Percentiles rank a stretch among this genome's conserved stretches.
These are phyloP conservation scores for Pseudogymnoascus sp. DNA, from an alignment of 2,329 filamentous ascomycete genomes.

Conservation along the genomic window DNA sequence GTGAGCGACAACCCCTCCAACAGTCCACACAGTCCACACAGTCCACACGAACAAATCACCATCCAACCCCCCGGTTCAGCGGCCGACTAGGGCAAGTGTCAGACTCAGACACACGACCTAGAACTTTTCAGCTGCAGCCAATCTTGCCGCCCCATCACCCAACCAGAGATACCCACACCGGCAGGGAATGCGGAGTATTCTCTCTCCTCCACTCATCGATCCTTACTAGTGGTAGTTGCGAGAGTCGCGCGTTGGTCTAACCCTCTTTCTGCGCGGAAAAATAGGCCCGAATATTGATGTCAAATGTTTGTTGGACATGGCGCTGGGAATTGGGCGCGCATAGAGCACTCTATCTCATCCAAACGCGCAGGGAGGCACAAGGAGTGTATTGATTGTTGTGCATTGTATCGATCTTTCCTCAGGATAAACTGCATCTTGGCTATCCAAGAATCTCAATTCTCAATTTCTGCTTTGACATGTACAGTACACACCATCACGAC, in stretches of 20 bases:
- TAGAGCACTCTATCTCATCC: neutral
- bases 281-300: slow-evolving; percentile 6
- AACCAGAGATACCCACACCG: neutral
- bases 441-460: neutral
- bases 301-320: neutral
- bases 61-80: neutral
- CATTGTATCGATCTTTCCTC: neutral
- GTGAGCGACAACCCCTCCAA: neutral
- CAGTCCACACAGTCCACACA: neutral
- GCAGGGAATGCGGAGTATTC: neutral
- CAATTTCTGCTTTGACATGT: neutral
- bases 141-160: neutral
- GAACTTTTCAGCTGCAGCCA: neutral
- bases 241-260: neutral
- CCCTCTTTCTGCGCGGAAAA: neutral
- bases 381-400: neutral
- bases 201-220: neutral
- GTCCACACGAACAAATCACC: neutral
- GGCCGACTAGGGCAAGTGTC: neutral
- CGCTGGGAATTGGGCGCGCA: neutral
- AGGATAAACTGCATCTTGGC: neutral
- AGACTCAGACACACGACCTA: slow-evolving; percentile 1
- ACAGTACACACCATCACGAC: neutral
- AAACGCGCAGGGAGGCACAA: neutral
- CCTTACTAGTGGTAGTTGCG: neutral